A percentile compares a stretch with the other conserved stretches of the same genome.
Conservation (phyloP, 805 yeast species). For the Starmera amethionina region DNA sequence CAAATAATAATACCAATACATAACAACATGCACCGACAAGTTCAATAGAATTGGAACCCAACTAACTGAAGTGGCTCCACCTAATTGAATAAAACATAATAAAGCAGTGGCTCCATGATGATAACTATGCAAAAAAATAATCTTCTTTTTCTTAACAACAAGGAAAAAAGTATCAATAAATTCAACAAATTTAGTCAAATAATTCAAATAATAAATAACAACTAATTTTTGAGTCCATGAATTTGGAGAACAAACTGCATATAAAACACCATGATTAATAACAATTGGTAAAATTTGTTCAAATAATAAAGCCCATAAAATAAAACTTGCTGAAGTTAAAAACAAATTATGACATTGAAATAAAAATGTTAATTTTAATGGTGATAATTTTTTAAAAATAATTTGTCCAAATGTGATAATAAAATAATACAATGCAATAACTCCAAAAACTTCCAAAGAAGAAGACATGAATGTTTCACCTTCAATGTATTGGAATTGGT, state of each 20-base stretch:
- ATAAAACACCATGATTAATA: conserved; percentile 65
- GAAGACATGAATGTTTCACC: conserved; percentile 61
- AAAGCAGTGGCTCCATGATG: conserved; percentile 98
- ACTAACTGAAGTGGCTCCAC: conserved; percentile 82
- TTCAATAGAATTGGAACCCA: conserved; percentile 92
- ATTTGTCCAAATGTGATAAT: conserved; percentile 81
- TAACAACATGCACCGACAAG: conserved; percentile 86
- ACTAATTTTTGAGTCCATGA: conserved; percentile 84
- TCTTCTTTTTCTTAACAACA: conserved; percentile 83
- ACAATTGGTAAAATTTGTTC: conserved; percentile 85
- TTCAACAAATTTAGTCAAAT: conserved; percentile 82
- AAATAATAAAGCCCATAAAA: conserved; percentile 55
- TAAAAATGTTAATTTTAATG: conserved; percentile 62
- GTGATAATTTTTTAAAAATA: conserved; percentile 44
- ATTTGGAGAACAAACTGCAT: conserved; percentile 66
- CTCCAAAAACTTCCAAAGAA: conserved; percentile 44
- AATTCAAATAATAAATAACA: conserved; percentile 81
- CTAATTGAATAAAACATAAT: conserved; percentile 85
- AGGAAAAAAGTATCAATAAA: conserved; percentile 85
- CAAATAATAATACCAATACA: conserved; percentile 97
- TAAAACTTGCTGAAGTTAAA: conserved; percentile 59
- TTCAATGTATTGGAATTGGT: conserved; percentile 57
- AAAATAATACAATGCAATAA: conserved; percentile 62
- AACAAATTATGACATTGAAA: conserved; percentile 82
- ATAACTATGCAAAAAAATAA: conserved; percentile 89